These are phyloP conservation scores for Prototheca stagnorum DNA, from an alignment of 163 green algal species.

Conservation along the genomic window DNA sequence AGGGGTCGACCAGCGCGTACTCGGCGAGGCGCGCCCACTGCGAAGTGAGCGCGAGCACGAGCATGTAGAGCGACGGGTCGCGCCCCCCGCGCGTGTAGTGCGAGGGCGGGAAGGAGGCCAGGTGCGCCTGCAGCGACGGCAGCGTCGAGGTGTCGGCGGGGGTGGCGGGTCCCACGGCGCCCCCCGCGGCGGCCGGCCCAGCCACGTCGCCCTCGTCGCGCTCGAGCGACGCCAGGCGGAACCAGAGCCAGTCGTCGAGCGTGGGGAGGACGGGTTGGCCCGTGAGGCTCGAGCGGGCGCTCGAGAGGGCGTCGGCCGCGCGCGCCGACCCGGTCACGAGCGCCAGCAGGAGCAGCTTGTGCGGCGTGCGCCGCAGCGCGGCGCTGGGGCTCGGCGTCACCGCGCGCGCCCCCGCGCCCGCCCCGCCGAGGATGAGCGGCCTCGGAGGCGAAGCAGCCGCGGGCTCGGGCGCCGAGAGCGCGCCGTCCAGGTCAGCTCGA, in stretches of 20 bases:
- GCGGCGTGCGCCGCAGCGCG: too few species aligned
- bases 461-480: conserved; percentile 9
- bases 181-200: not conserved
- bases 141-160: conserved; percentile 30
- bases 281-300: not conserved
- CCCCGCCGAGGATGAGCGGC: conserved; percentile 47
- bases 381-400: conserved; percentile 10
- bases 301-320: conserved; percentile 6
- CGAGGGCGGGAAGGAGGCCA: conserved; percentile 48
- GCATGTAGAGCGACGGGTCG: conserved; percentile 64
- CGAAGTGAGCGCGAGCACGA: conserved; percentile 56
- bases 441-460: conserved; percentile 21
- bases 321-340: conserved; percentile 29
- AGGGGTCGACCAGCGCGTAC: conserved; percentile 35
- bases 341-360: conserved; percentile 27
- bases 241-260: conserved; percentile 82
- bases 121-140: conserved; percentile 45
- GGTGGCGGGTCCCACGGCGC: not conserved
- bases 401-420: not conserved
- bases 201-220: not conserved
- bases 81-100: conserved; percentile 52
- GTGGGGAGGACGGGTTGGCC: conserved; percentile 53
- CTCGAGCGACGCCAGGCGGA: conserved; percentile 48
- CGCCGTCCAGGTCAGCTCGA: conserved; percentile 11
- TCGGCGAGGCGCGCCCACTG: conserved; percentile 24